These are phyloP conservation scores for Eucalyptus pauciflora DNA, from an alignment of 345 rosid species.

Conservation along the genomic window DNA sequence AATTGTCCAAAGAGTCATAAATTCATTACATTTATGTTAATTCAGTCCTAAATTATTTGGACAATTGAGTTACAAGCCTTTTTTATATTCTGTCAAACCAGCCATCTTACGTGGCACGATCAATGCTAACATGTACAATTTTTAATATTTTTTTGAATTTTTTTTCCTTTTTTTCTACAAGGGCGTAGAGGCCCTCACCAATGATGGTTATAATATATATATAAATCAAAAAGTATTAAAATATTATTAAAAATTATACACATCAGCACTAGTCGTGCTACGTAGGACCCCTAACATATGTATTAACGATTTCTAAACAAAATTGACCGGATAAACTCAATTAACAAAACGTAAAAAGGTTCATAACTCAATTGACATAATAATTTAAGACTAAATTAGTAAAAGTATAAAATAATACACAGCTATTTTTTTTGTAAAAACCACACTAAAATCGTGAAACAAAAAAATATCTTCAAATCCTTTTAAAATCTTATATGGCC, in stretches of 20 bases:
- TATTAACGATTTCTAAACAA: rapidly evolving
- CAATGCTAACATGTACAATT: rapidly evolving
- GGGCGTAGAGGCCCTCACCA: too few relatives aligned
- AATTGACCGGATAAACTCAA: rapidly evolving
- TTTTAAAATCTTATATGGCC: not conserved
- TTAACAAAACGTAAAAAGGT: rapidly evolving
- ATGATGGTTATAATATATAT: rapidly evolving
- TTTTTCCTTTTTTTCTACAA: too few relatives aligned
- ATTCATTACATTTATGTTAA: rapidly evolving
- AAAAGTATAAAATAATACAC: too few relatives aligned
- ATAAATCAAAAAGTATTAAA: rapidly evolving
- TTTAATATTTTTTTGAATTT: too few relatives aligned
- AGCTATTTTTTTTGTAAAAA: not conserved
- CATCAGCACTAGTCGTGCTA: rapidly evolving
- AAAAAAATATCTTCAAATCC: not conserved
- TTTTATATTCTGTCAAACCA: rapidly evolving
- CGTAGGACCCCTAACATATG: rapidly evolving
- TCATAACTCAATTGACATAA: rapidly evolving
- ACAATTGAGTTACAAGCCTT: rapidly evolving
- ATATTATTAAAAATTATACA: too few relatives aligned
- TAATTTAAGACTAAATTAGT: rapidly evolving
- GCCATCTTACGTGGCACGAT: rapidly evolving
- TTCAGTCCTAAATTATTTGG: rapidly evolving
- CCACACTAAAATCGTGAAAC: not conserved
- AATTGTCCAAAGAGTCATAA: not conserved